Evolutionary conservation across 2,329 filamentous ascomycete genomes (phyloP), one percentile per base, ranked within the genome.

Genomic region (Cladophialophora yegresii): DNA sequence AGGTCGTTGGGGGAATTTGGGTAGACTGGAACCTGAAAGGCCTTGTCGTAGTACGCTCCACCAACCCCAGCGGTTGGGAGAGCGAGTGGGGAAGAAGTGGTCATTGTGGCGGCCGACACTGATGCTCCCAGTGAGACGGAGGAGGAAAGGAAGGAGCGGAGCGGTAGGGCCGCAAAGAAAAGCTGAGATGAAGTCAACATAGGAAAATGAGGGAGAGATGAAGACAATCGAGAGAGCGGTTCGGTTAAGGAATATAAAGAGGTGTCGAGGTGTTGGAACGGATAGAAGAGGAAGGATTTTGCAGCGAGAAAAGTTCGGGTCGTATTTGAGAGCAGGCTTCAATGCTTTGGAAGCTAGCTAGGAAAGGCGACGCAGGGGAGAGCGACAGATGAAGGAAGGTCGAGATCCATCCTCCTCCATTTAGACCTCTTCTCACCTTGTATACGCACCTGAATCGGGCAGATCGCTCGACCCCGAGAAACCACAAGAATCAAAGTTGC

Each of bases 1-100:
- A 49, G 16, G 33, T 59, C 58, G 45, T 28, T 49, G 3, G 61
- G 56, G 50, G 56, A 49, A 30, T 53, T 45, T 33, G 51, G 45
- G 53, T 69, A 69, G 53, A 62, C 59, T 7, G 67, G 65, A 40
- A 67, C 62, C 28, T 47, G 28, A 47, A 69, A 69, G 12, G 54
- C 49, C 22, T n/a, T 62, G 43, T 65, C 50, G 58, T 67, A 67
- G 53, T 63, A 63, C 5, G 63, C 54, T 12, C 67, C 67, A 30
- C 65, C 63, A 51, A 65, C 58, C 43, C 67, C 67, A n/a, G 62
- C 65, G 13, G 65, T 67, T 10, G 67, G 67, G 36, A 65, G 59
- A 28, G 33, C 43, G n/a, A 58, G 61, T 7, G 67, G 40, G 4
- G 54, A 54, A 8, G 58, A 26, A 16, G 59, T 58, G 13, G 57